Conservation (phyloP, 116 monocot species). For the Dioscorea cayenensis region DNA sequence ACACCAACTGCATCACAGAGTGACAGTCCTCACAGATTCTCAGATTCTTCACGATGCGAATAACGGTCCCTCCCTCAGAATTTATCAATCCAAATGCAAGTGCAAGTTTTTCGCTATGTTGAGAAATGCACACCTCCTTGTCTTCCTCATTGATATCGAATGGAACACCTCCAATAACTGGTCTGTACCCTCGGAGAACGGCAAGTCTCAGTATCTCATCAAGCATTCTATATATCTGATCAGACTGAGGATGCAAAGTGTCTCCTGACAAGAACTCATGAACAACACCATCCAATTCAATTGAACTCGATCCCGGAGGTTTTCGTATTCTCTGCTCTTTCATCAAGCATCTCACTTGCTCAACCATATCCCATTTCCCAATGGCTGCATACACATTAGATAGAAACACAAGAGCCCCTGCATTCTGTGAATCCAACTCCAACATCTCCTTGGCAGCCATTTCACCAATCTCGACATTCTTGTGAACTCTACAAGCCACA, state of each 20-base stretch:
- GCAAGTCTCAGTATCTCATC: slow-evolving; percentile 41
- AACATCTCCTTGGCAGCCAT: slow-evolving; percentile 52
- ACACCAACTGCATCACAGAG: slow-evolving; percentile 49
- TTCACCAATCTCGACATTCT: slow-evolving; percentile 47
- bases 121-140: slow-evolving; percentile 47
- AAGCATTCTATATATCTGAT: slow-evolving; percentile 46
- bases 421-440: slow-evolving; percentile 48
- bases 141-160: slow-evolving; percentile 61
- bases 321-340: slow-evolving; percentile 34
- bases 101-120: slow-evolving; percentile 66
- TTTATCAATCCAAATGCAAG: slow-evolving; percentile 60
- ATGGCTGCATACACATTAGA: slow-evolving; percentile 53
- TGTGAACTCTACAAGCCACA: slow-evolving; percentile 50
- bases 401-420: slow-evolving; percentile 51
- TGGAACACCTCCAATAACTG: slow-evolving; percentile 1
- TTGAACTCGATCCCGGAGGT: slow-evolving; percentile 57
- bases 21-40: slow-evolving; percentile 76
- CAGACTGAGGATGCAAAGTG: slow-evolving; percentile 27
- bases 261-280: slow-evolving; percentile 66
- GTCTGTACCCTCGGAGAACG: slow-evolving; percentile 15
- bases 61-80: slow-evolving; percentile 15
- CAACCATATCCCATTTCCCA: slow-evolving; percentile 38
- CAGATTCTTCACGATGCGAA: slow-evolving; percentile 61
- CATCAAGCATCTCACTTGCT: slow-evolving; percentile 40
- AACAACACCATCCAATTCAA: slow-evolving; percentile 43